A percentile compares a stretch with the other conserved stretches of the same genome.
phyloP scores from a whole-genome alignment of 2,329 filamentous ascomycete genomes.

The Fusarium algeriense region DNA sequence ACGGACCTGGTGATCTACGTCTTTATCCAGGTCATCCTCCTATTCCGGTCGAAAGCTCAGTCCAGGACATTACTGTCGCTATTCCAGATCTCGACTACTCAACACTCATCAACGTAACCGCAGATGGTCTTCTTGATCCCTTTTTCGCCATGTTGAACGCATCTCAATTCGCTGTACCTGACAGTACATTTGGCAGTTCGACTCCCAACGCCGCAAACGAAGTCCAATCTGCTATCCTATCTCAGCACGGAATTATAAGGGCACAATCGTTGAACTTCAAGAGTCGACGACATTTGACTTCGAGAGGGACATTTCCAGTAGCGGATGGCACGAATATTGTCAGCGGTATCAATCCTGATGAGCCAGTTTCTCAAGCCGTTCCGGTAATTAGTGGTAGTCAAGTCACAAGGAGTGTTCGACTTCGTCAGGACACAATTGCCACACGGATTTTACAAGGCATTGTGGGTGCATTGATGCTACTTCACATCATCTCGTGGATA shows the following conservation, averaged over 20 bases:
- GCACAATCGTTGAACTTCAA: slow-evolving; percentile 52
- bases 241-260: slow-evolving; percentile 54
- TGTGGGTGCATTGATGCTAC: slow-evolving; percentile 46
- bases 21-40: slow-evolving; percentile 50
- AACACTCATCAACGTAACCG: slow-evolving; percentile 45
- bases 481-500: slow-evolving; percentile 48
- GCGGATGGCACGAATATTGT: slow-evolving; percentile 36
- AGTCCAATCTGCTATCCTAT: slow-evolving; percentile 51
- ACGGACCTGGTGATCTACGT: slow-evolving; percentile 36
- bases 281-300: slow-evolving; percentile 41
- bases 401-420: slow-evolving; percentile 32
- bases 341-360: slow-evolving; percentile 41
- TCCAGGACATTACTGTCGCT: slow-evolving; percentile 34
- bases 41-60: slow-evolving; percentile 41
- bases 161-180: slow-evolving; percentile 51
- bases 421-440: slow-evolving; percentile 49
- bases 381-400: slow-evolving; percentile 38
- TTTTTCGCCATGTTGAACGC: slow-evolving; percentile 54
- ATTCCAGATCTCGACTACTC: slow-evolving; percentile 49
- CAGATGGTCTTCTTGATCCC: slow-evolving; percentile 48
- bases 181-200: slow-evolving; percentile 39
- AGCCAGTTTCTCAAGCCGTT: slow-evolving; percentile 42
- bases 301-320: slow-evolving; percentile 36
- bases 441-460: slow-evolving; percentile 53
- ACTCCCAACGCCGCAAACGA: slow-evolving; percentile 23